Evolutionary conservation across 352 stramenopile species (phyloP).

Genomic region (Pythium graminicola): DNA sequence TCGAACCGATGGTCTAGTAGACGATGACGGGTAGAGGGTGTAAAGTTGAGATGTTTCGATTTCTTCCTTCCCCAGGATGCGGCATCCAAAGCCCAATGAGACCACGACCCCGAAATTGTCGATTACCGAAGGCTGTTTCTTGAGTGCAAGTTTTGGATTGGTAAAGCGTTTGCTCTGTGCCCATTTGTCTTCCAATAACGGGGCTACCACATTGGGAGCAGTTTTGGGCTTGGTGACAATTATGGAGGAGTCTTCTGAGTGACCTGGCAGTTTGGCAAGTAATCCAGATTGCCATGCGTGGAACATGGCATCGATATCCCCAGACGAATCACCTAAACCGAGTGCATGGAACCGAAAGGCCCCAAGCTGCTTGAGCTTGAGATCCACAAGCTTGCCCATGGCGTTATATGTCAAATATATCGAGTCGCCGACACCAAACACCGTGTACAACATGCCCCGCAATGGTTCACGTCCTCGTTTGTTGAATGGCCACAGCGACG

Average conservation of each 20-base stretch:
- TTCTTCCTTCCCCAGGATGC: neutral
- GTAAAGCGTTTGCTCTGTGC: neutral
- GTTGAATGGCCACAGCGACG: neutral
- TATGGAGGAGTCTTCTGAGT: neutral
- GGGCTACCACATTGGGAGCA: neutral
- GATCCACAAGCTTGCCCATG: conserved; percentile 90
- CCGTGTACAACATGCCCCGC: conserved; percentile 70
- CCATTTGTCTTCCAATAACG: neutral
- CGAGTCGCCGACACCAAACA: conserved; percentile 95
- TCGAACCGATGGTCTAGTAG: neutral
- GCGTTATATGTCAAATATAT: conserved; percentile 95
- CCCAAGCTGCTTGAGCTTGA: conserved; percentile 72
- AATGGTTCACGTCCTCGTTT: neutral
- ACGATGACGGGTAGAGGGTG: neutral
- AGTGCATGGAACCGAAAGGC: conserved; percentile 57
- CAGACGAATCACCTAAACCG: conserved; percentile 89
- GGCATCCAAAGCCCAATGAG: conserved; percentile 9
- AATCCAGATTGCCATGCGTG: conserved; percentile 78
- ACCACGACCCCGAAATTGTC: conserved; percentile 12
- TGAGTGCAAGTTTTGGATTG: neutral
- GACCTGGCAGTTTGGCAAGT: conserved; percentile 21
- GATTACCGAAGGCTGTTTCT: neutral
- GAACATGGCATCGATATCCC: conserved; percentile 62
- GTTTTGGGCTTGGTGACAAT: no score
- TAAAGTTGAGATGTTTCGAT: neutral